Conservation (phyloP, 495 filamentous ascomycete genomes). For the Aspergillus steynii region DNA sequence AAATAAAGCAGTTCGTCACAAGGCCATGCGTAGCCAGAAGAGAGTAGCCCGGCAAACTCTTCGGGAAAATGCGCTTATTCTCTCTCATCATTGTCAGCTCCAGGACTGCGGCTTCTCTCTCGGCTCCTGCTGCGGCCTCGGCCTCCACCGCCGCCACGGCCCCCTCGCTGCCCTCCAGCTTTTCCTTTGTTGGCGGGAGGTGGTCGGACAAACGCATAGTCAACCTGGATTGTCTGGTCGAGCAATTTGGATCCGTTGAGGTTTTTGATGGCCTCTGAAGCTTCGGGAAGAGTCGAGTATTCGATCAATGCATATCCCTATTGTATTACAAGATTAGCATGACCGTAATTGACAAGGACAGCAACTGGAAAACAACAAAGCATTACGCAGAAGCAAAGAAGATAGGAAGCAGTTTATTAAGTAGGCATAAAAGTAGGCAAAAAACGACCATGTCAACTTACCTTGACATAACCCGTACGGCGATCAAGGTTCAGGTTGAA, state of each 20-base stretch:
- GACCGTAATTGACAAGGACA: neutral
- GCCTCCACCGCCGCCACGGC: conserved; percentile 46
- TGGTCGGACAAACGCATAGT: conserved; percentile 96
- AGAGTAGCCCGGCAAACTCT: neutral
- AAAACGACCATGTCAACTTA: conserved; percentile 33
- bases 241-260: conserved; percentile 81
- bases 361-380: neutral
- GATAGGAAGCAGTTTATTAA: conserved; percentile 2
- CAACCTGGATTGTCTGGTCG: conserved; percentile 87
- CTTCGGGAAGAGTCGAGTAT: conserved; percentile 85
- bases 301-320: conserved; percentile 94
- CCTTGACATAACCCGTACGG: conserved; percentile 97
- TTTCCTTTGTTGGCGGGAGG: conserved; percentile 68
- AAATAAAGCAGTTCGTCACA: neutral
- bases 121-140: conserved; percentile 57
- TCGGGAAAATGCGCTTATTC: conserved; percentile 25
- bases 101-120: conserved; percentile 61
- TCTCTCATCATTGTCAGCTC: conserved; percentile 37
- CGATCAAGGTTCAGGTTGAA: conserved; percentile 92
- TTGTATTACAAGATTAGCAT: conserved; percentile 13
- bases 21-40: conserved; percentile 1
- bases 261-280: conserved; percentile 80
- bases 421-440: no score
- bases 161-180: conserved; percentile 50
- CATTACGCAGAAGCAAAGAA: neutral